These are phyloP conservation scores for Trichomonas vaginalis DNA, from an alignment of 208 protist genomes.

Conservation along the genomic window DNA sequence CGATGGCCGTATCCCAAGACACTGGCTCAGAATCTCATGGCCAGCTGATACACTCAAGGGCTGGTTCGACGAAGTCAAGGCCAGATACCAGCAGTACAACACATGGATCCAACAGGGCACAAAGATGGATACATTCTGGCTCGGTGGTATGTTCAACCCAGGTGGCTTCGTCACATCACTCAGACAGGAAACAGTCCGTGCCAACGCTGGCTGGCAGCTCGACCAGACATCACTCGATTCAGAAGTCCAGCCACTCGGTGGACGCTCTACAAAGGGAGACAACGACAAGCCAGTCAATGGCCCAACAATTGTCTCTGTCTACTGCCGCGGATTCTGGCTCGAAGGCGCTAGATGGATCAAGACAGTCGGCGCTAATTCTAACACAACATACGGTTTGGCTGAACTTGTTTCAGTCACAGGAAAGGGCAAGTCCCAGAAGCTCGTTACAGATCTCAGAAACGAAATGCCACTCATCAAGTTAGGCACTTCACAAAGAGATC, in stretches of 20 bases:
- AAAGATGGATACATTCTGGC: conserved; percentile 73
- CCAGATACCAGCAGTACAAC: conserved; percentile 73
- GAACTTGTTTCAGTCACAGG: conserved; percentile 52
- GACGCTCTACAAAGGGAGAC: conserved; percentile 29
- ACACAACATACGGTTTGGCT: conserved; percentile 61
- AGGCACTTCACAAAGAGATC: conserved; percentile 57
- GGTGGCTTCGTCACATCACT: conserved; percentile 89
- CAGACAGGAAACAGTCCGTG: conserved; percentile 68
- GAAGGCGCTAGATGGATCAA: conserved; percentile 87
- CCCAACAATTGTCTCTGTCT: conserved; percentile 67
- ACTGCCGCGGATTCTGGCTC: conserved; percentile 85
- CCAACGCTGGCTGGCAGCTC: conserved; percentile 69
- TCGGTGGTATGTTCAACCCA: conserved; percentile 92
- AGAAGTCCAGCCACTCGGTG: conserved; percentile 63
- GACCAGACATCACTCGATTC: conserved; percentile 77
- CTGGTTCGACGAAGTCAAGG: conserved; percentile 81
- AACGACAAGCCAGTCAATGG: conserved; percentile 45
- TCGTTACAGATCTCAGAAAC: conserved; percentile 26
- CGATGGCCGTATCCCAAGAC: conserved; percentile 63
- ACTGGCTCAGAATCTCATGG: conserved; percentile 63
- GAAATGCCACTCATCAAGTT: conserved; percentile 80
- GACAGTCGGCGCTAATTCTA: conserved; percentile 37
- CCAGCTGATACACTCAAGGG: conserved; percentile 52
- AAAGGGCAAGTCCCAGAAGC: background rate
- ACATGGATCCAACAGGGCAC: conserved; percentile 62